Conservation (phyloP, 441 rosid species). For the Biscutella auriculata region DNA sequence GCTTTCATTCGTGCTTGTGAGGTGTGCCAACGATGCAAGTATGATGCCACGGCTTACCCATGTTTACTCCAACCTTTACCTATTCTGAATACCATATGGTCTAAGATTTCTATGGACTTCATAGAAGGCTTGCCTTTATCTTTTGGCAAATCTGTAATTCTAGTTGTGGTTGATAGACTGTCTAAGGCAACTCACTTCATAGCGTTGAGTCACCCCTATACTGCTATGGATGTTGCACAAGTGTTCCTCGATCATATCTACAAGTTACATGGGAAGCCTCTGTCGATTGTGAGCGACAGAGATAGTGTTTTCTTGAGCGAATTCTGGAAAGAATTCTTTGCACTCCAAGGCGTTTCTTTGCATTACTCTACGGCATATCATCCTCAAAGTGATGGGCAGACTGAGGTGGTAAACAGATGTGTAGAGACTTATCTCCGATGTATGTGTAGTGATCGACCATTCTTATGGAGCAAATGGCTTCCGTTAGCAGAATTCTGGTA, state of each 20-base stretch:
- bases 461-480: background rate
- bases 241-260: too few species aligned
- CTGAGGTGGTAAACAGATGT: background rate
- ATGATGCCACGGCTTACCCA: accelerated
- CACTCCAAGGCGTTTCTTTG: background rate
- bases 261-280: background rate
- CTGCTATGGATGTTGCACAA: too few species aligned
- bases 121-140: background rate
- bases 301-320: background rate
- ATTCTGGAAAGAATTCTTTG: background rate
- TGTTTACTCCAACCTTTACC: background rate
- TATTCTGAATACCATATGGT: background rate
- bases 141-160: background rate
- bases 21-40: background rate
- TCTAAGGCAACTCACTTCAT: background rate
- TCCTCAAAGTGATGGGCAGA: background rate
- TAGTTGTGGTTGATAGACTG: background rate
- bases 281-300: background rate
- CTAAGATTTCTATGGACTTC: background rate
- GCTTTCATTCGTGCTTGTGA: too few species aligned
- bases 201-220: too few species aligned
- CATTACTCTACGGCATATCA: background rate
- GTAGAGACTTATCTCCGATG: background rate
- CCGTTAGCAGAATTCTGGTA: background rate
- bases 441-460: background rate